phyloP scores from a whole-genome alignment of 2,329 filamentous ascomycete genomes.

The Sarocladiaceae sp. region DNA sequence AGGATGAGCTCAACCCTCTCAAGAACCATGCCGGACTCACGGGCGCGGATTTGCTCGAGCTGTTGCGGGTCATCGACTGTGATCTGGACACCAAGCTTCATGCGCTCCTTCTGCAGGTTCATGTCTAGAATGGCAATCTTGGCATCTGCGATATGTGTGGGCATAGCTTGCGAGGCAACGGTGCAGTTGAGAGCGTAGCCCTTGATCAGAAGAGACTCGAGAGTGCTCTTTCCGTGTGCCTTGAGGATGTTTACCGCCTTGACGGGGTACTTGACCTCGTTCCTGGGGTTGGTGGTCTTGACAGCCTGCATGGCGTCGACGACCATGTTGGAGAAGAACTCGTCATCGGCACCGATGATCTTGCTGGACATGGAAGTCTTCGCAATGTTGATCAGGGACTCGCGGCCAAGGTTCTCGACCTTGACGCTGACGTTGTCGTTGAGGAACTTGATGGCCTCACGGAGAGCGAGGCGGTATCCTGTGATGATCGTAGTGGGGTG shows the following conservation, averaged over 20 bases:
- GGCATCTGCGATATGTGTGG: constrained; percentile 81
- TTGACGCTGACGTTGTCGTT: constrained; percentile 96
- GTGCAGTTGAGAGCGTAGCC: constrained; percentile 98
- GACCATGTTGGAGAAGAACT: constrained; percentile 96
- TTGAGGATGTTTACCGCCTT: constrained; percentile 99
- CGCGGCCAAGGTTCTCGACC: constrained; percentile 83
- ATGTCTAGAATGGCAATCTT: constrained; percentile 97
- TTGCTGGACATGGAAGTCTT: constrained; percentile 99
- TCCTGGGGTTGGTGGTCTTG: constrained; percentile 84
- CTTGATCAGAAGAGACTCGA: constrained; percentile 86
- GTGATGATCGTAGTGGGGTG: constrained; percentile 99
- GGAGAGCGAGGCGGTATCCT: constrained; percentile 88
- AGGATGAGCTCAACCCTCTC: constrained; percentile 96
- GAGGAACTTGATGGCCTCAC: constrained; percentile 98
- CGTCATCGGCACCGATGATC: constrained; percentile 91
- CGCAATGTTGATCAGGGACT: constrained; percentile 88
- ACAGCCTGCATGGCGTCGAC: constrained; percentile 95
- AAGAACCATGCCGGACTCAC: constrained; percentile 87
- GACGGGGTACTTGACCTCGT: constrained; percentile 92
- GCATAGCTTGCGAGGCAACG: constrained; percentile 97
- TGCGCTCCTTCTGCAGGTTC: constrained; percentile 97
- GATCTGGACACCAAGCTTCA: constrained; percentile 98
- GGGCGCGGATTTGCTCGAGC: constrained; percentile 90
- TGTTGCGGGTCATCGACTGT: constrained; percentile 96
- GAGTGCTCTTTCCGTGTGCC: constrained; percentile 88